Percentiles rank a stretch among this genome's conserved stretches.
Evolutionary conservation across 305 asterid species (phyloP).

Genomic region (Salvia sclarea): DNA sequence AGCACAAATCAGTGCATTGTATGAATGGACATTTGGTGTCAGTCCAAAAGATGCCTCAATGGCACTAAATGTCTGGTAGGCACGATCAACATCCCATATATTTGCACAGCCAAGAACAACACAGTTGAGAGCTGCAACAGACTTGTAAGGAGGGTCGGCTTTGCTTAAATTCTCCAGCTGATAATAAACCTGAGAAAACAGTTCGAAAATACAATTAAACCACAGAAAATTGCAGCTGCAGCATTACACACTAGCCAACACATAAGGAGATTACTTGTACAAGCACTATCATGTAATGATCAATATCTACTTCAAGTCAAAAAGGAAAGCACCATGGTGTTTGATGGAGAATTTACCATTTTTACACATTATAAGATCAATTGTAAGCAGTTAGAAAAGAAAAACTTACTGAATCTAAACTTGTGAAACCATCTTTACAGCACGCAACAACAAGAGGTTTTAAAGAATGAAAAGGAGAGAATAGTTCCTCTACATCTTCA

Average conservation of each 20-base stretch:
- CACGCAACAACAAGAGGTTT: slow-evolving; percentile 71
- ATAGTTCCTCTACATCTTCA: slow-evolving; percentile 50
- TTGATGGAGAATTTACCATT: not conserved
- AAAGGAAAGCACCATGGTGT: not conserved
- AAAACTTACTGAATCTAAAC: slow-evolving; percentile 70
- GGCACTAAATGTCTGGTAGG: slow-evolving; percentile 77
- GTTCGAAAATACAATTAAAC: slow-evolving; percentile 25
- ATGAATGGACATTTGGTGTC: slow-evolving; percentile 74
- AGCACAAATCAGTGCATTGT: slow-evolving; percentile 73
- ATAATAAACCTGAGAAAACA: slow-evolving; percentile 71
- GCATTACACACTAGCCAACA: slow-evolving; percentile 20
- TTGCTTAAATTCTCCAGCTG: slow-evolving; percentile 78
- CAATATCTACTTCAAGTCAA: slow-evolving; percentile 5
- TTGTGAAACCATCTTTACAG: slow-evolving; percentile 66
- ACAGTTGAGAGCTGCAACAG: slow-evolving; percentile 82
- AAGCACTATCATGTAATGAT: slow-evolving; percentile 2
- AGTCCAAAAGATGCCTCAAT: slow-evolving; percentile 63
- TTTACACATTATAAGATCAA: slow-evolving; percentile 18
- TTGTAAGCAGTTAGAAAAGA: slow-evolving; percentile 12
- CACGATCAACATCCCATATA: slow-evolving; percentile 90
- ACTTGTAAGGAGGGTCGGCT: slow-evolving; percentile 70
- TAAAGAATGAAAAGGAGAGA: slow-evolving; percentile 73
- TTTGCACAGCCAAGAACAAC: slow-evolving; percentile 86
- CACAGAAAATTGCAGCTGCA: slow-evolving; percentile 12
- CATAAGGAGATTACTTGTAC: slow-evolving; percentile 1